Percentiles rank a stretch among this genome's conserved stretches.
Evolutionary conservation across 805 yeast genomes (phyloP).

Genomic region (Nakazawaea wyomingensis): DNA sequence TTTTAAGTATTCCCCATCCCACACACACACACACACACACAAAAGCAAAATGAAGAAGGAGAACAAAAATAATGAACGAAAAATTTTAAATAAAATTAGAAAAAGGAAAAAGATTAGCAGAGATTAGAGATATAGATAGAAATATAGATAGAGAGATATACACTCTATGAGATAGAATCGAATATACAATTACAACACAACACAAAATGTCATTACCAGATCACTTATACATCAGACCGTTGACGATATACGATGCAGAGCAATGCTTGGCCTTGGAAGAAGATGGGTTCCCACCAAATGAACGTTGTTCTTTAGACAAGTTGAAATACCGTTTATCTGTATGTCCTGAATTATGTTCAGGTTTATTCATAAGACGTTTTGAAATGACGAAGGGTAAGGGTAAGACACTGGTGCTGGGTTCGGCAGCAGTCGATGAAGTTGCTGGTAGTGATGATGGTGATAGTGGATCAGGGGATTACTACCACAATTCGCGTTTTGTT

Average conservation of each 20-base stretch:
- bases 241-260: constrained; percentile 66
- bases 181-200: constrained; percentile 1
- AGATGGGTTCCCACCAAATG: constrained; percentile 63
- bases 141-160: background rate
- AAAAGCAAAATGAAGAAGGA: too few relatives aligned
- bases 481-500: constrained; percentile 35
- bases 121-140: too few relatives aligned
- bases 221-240: constrained; percentile 68
- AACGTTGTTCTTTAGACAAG: constrained; percentile 63
- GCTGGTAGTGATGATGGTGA: constrained; percentile 21
- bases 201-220: constrained; percentile 32
- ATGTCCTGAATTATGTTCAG: constrained; percentile 90
- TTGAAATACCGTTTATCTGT: constrained; percentile 62
- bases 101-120: too few relatives aligned
- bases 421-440: too few relatives aligned
- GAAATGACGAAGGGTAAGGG: constrained; percentile 31
- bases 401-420: too few relatives aligned
- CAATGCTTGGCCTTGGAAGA: constrained; percentile 59
- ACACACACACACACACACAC: too few relatives aligned
- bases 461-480: constrained; percentile 21
- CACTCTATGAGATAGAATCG: too few relatives aligned
- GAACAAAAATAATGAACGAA: too few relatives aligned
- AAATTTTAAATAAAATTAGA: too few relatives aligned
- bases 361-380: constrained; percentile 75
- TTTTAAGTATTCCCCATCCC: too few relatives aligned